A percentile compares a stretch with the other conserved stretches of the same genome.
phyloP scores from a whole-genome alignment of 2,329 filamentous ascomycete genomes.

The Fusarium annulatum region DNA sequence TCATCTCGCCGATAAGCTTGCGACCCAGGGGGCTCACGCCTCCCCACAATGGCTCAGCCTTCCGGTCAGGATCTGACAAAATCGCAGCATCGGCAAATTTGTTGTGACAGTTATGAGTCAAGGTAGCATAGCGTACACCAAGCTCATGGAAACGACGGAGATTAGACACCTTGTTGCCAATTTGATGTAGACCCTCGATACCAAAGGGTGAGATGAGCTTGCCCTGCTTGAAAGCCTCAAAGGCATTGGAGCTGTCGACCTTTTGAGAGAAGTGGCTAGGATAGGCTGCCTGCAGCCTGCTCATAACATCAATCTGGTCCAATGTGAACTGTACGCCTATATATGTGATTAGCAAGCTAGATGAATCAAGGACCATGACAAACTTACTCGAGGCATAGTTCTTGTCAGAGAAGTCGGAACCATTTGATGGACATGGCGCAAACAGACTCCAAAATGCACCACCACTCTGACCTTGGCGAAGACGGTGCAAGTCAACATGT shows the following conservation, averaged over 20 bases:
- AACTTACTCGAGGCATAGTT: constrained; percentile 74
- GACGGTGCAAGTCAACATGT: constrained; percentile 84
- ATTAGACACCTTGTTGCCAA: constrained; percentile 83
- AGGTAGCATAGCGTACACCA: constrained; percentile 86
- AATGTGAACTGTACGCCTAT: constrained; percentile 74
- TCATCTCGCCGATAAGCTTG: constrained; percentile 85
- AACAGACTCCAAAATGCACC: constrained; percentile 96
- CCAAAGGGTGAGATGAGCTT: constrained; percentile 82
- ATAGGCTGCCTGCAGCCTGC: constrained; percentile 71
- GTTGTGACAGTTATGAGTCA: constrained; percentile 96
- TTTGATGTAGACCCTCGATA: constrained; percentile 91
- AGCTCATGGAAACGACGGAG: constrained; percentile 80
- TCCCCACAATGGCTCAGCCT: constrained; percentile 70
- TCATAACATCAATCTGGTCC: constrained; percentile 79
- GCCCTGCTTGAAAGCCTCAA: constrained; percentile 68
- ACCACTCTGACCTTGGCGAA: constrained; percentile 77
- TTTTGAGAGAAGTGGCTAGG: constrained; percentile 76
- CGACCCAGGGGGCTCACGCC: constrained; percentile 80
- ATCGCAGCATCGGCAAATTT: constrained; percentile 87
- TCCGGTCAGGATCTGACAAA: constrained; percentile 61
- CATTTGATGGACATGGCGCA: constrained; percentile 78
- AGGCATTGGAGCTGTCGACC: constrained; percentile 69
- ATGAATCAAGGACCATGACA: background rate
- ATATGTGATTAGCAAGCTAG: background rate
- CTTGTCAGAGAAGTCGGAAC: constrained; percentile 77